Evolutionary conservation across 805 yeast genomes (phyloP).

Genomic region (Candida succiphila): DNA sequence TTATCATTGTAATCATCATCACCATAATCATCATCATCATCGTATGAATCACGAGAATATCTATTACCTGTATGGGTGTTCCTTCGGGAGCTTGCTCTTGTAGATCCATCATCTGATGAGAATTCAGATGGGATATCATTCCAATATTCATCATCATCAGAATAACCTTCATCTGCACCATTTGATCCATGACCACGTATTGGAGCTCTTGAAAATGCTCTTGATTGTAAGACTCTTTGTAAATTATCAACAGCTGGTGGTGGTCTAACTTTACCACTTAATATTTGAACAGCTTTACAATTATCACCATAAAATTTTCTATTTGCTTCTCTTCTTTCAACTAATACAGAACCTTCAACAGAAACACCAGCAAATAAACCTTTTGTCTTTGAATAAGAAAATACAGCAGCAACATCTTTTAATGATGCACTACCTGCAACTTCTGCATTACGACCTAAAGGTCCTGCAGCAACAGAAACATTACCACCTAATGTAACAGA

Average conservation of each 20-base stretch:
- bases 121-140: constrained; percentile 68
- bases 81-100: constrained; percentile 5
- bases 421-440: constrained; percentile 93
- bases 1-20: constrained; percentile 35
- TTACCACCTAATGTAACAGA: constrained; percentile 94
- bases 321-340: constrained; percentile 97
- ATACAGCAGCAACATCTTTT: constrained; percentile 80
- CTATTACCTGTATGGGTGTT: constrained; percentile 9
- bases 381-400: constrained; percentile 89
- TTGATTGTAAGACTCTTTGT: constrained; percentile 75
- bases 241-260: constrained; percentile 88
- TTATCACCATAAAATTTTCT: constrained; percentile 85
- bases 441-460: constrained; percentile 94
- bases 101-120: constrained; percentile 44
- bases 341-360: constrained; percentile 87
- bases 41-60: constrained; percentile 17
- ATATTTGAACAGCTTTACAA: constrained; percentile 80
- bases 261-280: constrained; percentile 81
- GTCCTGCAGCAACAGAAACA: constrained; percentile 94
- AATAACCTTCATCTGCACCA: constrained; percentile 40
- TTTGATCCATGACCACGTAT: constrained; percentile 26
- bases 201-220: constrained; percentile 55
- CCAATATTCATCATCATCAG: constrained; percentile 56
- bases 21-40: constrained; percentile 26
- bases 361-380: constrained; percentile 98